These are phyloP conservation scores for Leccinum rimulosum DNA, from an alignment of 768 basidiomycete species.

Conservation along the genomic window DNA sequence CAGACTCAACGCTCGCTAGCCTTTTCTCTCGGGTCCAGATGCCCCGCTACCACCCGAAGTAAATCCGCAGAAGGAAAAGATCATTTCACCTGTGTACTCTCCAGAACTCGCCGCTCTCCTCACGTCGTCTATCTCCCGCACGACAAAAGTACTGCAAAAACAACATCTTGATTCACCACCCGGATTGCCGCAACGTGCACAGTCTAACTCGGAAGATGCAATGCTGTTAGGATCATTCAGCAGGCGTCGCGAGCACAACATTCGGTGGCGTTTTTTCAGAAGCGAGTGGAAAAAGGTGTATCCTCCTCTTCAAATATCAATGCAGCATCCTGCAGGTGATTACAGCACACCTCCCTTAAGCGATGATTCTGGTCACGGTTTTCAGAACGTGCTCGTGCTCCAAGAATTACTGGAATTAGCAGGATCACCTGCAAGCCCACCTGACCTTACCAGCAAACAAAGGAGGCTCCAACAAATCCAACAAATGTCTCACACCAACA, in stretches of 20 bases:
- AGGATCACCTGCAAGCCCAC: constrained; percentile 27
- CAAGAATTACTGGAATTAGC: constrained; percentile 47
- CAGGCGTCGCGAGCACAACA: constrained; percentile 72
- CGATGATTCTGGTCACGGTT: constrained; percentile 26
- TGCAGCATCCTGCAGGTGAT: constrained; percentile 16
- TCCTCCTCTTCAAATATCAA: constrained; percentile 57
- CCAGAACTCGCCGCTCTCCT: constrained; percentile 61
- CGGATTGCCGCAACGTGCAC: constrained; percentile 53
- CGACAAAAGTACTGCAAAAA: constrained; percentile 42
- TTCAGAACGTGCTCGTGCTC: constrained; percentile 43
- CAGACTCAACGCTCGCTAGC: constrained; percentile 37
- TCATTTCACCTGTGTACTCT: constrained; percentile 65
- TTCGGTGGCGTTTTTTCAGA: constrained; percentile 64
- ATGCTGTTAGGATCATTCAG: constrained; percentile 61
- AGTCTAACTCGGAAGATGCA: constrained; percentile 58
- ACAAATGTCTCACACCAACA: background rate
- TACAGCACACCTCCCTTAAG: constrained; percentile 11
- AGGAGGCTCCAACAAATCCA: background rate
- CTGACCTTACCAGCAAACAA: constrained; percentile 33
- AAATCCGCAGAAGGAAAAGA: constrained; percentile 49
- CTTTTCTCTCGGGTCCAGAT: constrained; percentile 49
- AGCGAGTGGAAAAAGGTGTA: constrained; percentile 51
- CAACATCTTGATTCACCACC: constrained; percentile 49
- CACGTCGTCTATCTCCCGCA: constrained; percentile 46
- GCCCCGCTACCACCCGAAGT: constrained; percentile 43